Percentiles rank a stretch among this genome's conserved stretches.
phyloP scores from a whole-genome alignment of 176 grass and related monocot species.

The Luzula sylvatica region DNA sequence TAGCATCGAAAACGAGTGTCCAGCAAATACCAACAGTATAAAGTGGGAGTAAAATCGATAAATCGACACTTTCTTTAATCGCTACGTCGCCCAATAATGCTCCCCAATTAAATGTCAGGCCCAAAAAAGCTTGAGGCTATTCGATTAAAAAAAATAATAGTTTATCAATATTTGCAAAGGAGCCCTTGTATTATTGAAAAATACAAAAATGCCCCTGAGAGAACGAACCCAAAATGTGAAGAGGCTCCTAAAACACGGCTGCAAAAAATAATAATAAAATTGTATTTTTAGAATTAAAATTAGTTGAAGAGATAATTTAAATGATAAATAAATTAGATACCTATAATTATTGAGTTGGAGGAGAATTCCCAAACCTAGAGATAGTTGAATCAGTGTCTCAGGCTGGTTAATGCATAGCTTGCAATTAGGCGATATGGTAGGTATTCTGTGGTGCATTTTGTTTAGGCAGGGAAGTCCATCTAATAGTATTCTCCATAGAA shows the following conservation, averaged over 20 bases:
- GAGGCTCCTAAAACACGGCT: slow-evolving; percentile 73
- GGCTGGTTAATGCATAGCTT: too few species aligned
- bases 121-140: slow-evolving; percentile 90
- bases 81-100: slow-evolving; percentile 86
- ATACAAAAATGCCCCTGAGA: not conserved
- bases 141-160: not conserved
- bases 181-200: too few species aligned
- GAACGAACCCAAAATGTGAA: slow-evolving; percentile 77
- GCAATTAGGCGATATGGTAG: too few species aligned
- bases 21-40: slow-evolving; percentile 78
- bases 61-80: slow-evolving; percentile 59
- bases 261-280: slow-evolving; percentile 15
- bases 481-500: too few species aligned
- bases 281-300: slow-evolving; percentile 4
- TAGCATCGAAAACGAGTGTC: slow-evolving; percentile 90
- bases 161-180: too few species aligned
- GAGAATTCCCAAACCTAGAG: slow-evolving; percentile 71
- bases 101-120: slow-evolving; percentile 92
- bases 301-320: not conserved
- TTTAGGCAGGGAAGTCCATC: too few species aligned
- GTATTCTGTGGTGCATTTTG: too few species aligned
- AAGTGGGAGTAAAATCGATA: slow-evolving; percentile 53
- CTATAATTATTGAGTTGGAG: slow-evolving; percentile 75
- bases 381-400: too few species aligned
- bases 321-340: slow-evolving; percentile 15